Conservation (phyloP, 306 rosid species). For the Vigna unguiculata region DNA sequence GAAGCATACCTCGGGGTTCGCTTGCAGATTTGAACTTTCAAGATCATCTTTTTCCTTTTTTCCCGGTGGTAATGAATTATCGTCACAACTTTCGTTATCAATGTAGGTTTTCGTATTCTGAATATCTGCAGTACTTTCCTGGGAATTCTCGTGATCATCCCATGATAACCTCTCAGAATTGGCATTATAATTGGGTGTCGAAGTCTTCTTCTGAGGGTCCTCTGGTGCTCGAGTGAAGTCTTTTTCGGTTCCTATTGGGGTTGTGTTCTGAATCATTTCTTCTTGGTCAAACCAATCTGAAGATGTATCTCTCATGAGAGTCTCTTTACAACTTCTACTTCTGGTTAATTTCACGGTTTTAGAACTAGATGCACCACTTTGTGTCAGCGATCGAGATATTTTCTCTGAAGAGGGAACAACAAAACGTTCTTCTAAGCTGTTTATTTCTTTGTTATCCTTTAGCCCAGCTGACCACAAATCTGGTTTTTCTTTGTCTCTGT, state of each 20-base stretch:
- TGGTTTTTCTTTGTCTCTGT: constrained; percentile 49
- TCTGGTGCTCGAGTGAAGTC: constrained; percentile 56
- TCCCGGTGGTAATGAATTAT: constrained; percentile 41
- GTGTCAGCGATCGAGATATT: constrained; percentile 51
- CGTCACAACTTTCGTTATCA: constrained; percentile 36
- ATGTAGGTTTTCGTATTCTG: constrained; percentile 38
- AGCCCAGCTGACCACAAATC: constrained; percentile 46
- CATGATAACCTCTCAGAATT: constrained; percentile 51
- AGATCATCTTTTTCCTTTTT: constrained; percentile 40
- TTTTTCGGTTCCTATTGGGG: constrained; percentile 54
- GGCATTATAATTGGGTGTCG: constrained; percentile 48
- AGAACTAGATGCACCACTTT: constrained; percentile 46
- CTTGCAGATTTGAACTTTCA: constrained; percentile 46
- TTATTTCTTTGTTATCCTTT: constrained; percentile 49
- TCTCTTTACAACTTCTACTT: constrained; percentile 85
- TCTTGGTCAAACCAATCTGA: constrained; percentile 61
- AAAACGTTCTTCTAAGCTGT: constrained; percentile 46
- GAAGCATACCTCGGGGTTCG: constrained; percentile 61
- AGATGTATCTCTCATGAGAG: constrained; percentile 57
- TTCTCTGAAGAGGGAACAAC: constrained; percentile 52
- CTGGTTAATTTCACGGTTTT: constrained; percentile 55
- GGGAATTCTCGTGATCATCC: constrained; percentile 57
- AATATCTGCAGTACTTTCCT: constrained; percentile 36
- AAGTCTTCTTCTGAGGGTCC: constrained; percentile 51
- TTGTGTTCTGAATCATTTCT: constrained; percentile 59